A percentile compares a stretch with the other conserved stretches of the same genome.
These are phyloP conservation scores for Triticum aestivum DNA, from an alignment of 176 grass and related monocot genomes.

Conservation along the genomic window IWGSC_CS_RefSeq_v2.1 NC_057808.1:550839549-550840048, in stretches of 20 bases:
- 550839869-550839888: not conserved
- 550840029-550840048: too few species aligned
- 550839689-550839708: conserved; percentile 40
- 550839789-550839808: conserved; percentile 71
- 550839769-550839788: conserved; percentile 62
- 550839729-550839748: conserved; percentile 68
- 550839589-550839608: conserved; percentile 73
- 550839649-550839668: conserved; percentile 49
- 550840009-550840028: too few species aligned
- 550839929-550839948: too few species aligned
- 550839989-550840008: too few species aligned
- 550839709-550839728: conserved; percentile 78
- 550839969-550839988: too few species aligned
- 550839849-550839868: not conserved
- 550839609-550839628: conserved; percentile 61
- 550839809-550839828: not conserved
- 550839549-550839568: conserved; percentile 63
- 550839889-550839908: too few species aligned
- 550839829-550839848: not conserved
- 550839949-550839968: too few species aligned
- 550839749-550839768: conserved; percentile 52
- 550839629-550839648: conserved; percentile 78
- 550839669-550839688: conserved; percentile 71
- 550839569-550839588: conserved; percentile 64
- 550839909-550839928: too few species aligned